Base-by-base conservation (phyloP, 768 basidiomycete species). In the Serendipita indica region DNA sequence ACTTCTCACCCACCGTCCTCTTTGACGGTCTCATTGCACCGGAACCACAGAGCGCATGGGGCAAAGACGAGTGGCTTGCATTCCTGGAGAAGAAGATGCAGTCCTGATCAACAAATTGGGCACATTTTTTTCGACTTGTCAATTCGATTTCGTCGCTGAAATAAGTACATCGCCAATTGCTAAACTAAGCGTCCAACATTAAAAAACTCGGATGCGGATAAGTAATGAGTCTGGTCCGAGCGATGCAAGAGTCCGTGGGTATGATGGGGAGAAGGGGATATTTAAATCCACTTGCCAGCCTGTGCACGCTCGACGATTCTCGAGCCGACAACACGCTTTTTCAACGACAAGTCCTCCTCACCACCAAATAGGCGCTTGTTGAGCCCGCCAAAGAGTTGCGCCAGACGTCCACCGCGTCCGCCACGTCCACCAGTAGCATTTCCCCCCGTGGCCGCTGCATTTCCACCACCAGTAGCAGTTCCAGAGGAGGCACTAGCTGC, bases 1-100 rank as follows among this genome's bases (percentile, higher is more conserved):
- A 97, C 63, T 88, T 94, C 49, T 93, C 91, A 1, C 89, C 91
- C 2, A 86, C 89, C 35, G 78, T 75, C 2, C 72, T 88, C 2
- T 86, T 81, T 79, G 84, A 91, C 63, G 86, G 89, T 56, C 72
- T 84, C 59, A 67, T 88, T 57, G 83, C 79, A 10, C 76, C 73
- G 49, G 82, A 87, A 52, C 74, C 92, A 30, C 84, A 83, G 3
- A 90, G 89, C 66, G 77, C 82, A 20, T 96, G 89, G 87, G 84
- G 78, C 3, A 77, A 83, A 65, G 74, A 74, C 39, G 86, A 96
- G 67, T 94, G 91, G 91, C 73, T 71, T 18, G 77, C 81, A 43
- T 96, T 84, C 70, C 74, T 94, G 30, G 72, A 72, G 45, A 71
- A 76, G 54, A 84, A 80, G 62, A 77, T 67, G 37, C 56, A 58